Evolutionary conservation across 768 basidiomycete genomes (phyloP), one percentile per base, ranked within the genome.

Genomic region (Podaxis carcinomalis): DNA sequence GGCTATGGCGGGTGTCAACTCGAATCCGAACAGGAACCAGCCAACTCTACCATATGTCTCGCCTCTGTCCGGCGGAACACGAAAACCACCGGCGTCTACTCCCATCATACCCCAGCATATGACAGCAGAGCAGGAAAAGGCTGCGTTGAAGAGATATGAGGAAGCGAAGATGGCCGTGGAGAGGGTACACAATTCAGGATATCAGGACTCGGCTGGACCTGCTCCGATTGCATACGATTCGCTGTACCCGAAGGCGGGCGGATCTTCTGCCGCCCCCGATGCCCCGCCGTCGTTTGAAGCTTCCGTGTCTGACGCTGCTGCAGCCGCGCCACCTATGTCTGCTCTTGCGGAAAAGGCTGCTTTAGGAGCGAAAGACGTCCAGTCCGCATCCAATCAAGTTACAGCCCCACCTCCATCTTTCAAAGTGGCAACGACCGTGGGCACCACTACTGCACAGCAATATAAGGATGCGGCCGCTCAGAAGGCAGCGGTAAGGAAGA

Each of bases 51-150:
- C 67, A 4, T 62, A 64, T 54, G 16, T 51, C 19, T 64, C 68
- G 19, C 66, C 68, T 19, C 28, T 59, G 32, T 49, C 40, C 2
- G 62, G 64, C 39, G 68, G 21, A 55, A 56, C 59, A n/a, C 61
- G 67, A 56, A 69, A 59, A 47, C 61, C 74, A 4, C 35, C 65
- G 39, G 61, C 69, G 32, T 23, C 27, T 5, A 57, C 64, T 21
- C 40, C 68, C 4, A 62, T 56, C 7, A 68, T 78, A 3, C 81
- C 84, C 32, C 79, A 80, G 32, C 89, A 84, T 66, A 72, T 74
- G 36, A 83, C 84, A 19, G 90, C 90, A 0, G 87, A 85, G 62
- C 81, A 89, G 68, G 91, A 93, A 72, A 92, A 92, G 68, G 87
- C 83, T 2, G 86, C 86, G 23, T 68, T 92, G 58, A 78, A 70